Conservation (phyloP, 78 protist genomes). For the Dictyostelium citrinum region DNA sequence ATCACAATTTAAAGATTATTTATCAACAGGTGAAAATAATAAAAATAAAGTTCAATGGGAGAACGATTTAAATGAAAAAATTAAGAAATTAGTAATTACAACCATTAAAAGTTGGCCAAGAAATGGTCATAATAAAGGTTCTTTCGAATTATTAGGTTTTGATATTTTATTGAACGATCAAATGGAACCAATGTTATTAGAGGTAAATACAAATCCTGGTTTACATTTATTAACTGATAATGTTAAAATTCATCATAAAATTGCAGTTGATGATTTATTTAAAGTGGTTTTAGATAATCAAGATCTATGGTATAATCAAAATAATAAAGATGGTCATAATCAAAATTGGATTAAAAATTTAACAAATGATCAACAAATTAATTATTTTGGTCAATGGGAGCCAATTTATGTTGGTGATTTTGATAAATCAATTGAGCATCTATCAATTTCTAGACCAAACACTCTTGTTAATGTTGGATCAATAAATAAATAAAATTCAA, state of each 20-base stretch:
- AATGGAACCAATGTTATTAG: slow-evolving; percentile 25
- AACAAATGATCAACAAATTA: neutral
- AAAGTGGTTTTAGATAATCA: slow-evolving; percentile 43
- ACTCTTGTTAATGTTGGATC: neutral
- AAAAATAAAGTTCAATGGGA: neutral
- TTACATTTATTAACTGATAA: slow-evolving; percentile 44
- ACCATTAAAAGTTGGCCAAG: slow-evolving; percentile 41
- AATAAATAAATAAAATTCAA: too few species aligned
- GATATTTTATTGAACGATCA: slow-evolving; percentile 62
- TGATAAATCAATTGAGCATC: neutral
- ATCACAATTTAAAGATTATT: neutral
- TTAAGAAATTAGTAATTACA: neutral
- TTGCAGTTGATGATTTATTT: slow-evolving; percentile 27
- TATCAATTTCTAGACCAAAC: neutral
- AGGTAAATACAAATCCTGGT: slow-evolving; percentile 70
- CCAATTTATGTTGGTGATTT: slow-evolving; percentile 5
- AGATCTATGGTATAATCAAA: neutral
- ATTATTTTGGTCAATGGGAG: slow-evolving; percentile 46
- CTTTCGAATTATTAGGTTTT: slow-evolving; percentile 79
- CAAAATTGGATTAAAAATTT: neutral
- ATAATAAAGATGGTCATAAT: neutral
- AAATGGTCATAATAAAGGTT: slow-evolving; percentile 26
- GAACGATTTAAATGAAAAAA: neutral
- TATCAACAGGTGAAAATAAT: neutral
- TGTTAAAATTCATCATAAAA: slow-evolving; percentile 44